Evolutionary conservation across 352 stramenopile species (phyloP).

Genomic region (Pythium dissotocum): DNA sequence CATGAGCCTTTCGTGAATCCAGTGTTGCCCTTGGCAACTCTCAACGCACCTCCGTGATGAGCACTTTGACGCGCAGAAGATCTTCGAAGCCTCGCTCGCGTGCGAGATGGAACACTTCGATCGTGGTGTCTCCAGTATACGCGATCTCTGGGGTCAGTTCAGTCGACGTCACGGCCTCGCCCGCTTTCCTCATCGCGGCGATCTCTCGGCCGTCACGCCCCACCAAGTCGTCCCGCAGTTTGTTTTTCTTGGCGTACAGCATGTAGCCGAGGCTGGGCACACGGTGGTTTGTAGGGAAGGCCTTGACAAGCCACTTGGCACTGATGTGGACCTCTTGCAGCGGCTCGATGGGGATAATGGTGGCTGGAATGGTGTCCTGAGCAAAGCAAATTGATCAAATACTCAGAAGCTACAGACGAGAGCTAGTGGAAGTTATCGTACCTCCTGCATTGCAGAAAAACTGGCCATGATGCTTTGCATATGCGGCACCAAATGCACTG

Average conservation of each 20-base stretch:
- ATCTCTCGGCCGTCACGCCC: constrained; percentile 45
- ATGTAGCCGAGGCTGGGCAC: constrained; percentile 80
- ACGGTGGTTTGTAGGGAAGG: constrained; percentile 68
- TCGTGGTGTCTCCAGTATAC: constrained; percentile 83
- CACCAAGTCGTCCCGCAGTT: constrained; percentile 53
- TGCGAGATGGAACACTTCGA: constrained; percentile 48
- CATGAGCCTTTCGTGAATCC: background rate
- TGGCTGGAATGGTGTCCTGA: constrained; percentile 45
- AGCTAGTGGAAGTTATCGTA: background rate
- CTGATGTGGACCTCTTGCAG: constrained; percentile 61
- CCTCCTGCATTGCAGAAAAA: constrained; percentile 62
- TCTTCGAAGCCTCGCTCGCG: constrained; percentile 34
- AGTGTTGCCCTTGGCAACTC: background rate
- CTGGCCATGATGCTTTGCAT: constrained; percentile 56
- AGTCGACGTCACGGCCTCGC: constrained; percentile 43
- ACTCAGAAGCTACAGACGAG: background rate
- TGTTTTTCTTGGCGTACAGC: constrained; percentile 57
- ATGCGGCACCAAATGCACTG: constrained; percentile 46
- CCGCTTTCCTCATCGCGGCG: constrained; percentile 41
- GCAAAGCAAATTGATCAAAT: background rate
- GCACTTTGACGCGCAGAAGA: constrained; percentile 59
- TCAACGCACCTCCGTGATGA: constrained; percentile 75
- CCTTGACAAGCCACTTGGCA: constrained; percentile 56
- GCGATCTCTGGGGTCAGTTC: constrained; percentile 57
- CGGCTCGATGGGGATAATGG: constrained; percentile 49